A percentile compares a stretch with the other conserved stretches of the same genome.
Evolutionary conservation across 2,329 filamentous ascomycete species (phyloP).

Genomic region (Pseudogymnoascus sp.): DNA sequence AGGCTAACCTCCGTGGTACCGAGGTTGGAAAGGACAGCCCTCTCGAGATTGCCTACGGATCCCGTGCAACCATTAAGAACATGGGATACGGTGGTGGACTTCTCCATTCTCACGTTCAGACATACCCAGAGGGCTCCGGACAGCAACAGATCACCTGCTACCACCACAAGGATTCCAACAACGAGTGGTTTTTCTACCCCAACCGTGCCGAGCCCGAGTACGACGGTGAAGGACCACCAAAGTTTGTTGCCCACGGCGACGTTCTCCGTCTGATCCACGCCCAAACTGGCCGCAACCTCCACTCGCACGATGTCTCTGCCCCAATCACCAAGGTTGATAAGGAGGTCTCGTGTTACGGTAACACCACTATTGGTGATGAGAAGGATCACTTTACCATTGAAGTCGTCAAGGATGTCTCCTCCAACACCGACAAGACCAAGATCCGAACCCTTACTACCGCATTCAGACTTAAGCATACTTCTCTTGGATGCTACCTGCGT

Average conservation of each 20-base stretch:
- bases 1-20: slow-evolving; percentile 89
- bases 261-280: slow-evolving; percentile 84
- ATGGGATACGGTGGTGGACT: slow-evolving; percentile 98
- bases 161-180: slow-evolving; percentile 99
- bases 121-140: slow-evolving; percentile 83
- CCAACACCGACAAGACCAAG: slow-evolving; percentile 62
- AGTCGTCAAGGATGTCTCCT: slow-evolving; percentile 80
- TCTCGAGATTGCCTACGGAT: slow-evolving; percentile 83
- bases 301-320: slow-evolving; percentile 85
- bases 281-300: slow-evolving; percentile 92
- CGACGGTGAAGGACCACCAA: slow-evolving; percentile 62
- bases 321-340: slow-evolving; percentile 83
- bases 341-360: slow-evolving; percentile 95
- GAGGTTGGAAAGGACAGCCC: slow-evolving; percentile 93
- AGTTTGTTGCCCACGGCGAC: slow-evolving; percentile 71
- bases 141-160: slow-evolving; percentile 99
- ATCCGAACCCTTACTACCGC: slow-evolving; percentile 88
- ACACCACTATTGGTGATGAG: slow-evolving; percentile 88
- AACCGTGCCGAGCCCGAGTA: slow-evolving; percentile 73
- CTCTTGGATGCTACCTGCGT: slow-evolving; percentile 85
- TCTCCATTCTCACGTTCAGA: slow-evolving; percentile 93
- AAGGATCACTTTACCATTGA: slow-evolving; percentile 98
- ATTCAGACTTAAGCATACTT: slow-evolving; percentile 78
- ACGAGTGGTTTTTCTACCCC: slow-evolving; percentile 99
- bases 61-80: slow-evolving; percentile 90